phyloP scores from a whole-genome alignment of 305 asterid species.

The Fraxinus ornus region DNA sequence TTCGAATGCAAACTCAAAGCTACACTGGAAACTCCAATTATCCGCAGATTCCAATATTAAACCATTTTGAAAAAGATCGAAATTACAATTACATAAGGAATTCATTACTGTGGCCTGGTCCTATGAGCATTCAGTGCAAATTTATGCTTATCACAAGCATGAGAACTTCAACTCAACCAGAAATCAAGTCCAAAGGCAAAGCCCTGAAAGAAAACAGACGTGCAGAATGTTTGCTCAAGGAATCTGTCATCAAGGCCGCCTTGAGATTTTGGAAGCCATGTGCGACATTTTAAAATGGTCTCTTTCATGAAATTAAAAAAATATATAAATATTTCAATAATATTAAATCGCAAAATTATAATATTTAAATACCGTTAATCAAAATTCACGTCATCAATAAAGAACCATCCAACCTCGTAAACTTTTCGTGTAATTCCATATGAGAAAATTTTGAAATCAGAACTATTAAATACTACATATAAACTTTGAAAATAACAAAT shows the following conservation, averaged over 20 bases:
- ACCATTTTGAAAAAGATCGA: slow-evolving; percentile 10
- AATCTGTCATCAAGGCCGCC: slow-evolving; percentile 32
- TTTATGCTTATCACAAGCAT: background rate
- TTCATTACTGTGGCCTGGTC: slow-evolving; percentile 4
- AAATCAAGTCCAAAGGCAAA: slow-evolving; percentile 21
- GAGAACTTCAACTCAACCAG: slow-evolving; percentile 3
- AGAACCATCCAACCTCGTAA: too few species aligned
- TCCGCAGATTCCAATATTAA: background rate
- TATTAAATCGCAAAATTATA: too few species aligned
- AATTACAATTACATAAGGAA: background rate
- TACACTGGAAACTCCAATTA: slow-evolving; percentile 3
- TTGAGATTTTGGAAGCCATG: too few species aligned
- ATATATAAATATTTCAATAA: too few species aligned
- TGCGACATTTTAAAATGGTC: too few species aligned
- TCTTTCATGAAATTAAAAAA: too few species aligned
- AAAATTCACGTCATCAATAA: too few species aligned
- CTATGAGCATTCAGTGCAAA: slow-evolving; percentile 18
- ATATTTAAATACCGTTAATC: too few species aligned
- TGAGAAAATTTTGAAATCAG: too few species aligned
- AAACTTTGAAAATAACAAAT: too few species aligned
- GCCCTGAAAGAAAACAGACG: slow-evolving; percentile 28
- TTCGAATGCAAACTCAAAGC: background rate
- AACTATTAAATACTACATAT: too few species aligned
- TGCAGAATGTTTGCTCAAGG: slow-evolving; percentile 60
- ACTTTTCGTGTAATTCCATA: too few species aligned